Evolutionary conservation across 495 filamentous ascomycete species (phyloP), one percentile per base, ranked within the genome.

Genomic region (Aspergillus carlsbadensis): DNA sequence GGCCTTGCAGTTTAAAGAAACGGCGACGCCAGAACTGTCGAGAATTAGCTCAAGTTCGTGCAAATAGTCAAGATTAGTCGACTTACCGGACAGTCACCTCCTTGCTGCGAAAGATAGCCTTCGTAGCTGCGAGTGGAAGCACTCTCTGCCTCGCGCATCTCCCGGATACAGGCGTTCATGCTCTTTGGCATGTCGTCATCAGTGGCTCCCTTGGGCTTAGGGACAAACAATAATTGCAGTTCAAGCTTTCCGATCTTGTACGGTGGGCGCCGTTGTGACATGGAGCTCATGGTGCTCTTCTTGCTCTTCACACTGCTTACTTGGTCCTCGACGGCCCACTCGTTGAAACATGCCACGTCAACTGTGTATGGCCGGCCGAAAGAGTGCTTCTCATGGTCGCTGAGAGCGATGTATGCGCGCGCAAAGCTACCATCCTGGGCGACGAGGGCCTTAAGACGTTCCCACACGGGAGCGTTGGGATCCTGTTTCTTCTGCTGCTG

Each of bases 111-210:
- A 31, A 98, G 78, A 65, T 87, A 86, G 14, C 94, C 95, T 69
- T 98, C 93, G 80, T 81, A 96, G 58, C 78, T 86, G 37, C 86
- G 84, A 31, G 85, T 72, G 26, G 86, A 80, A 50, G 85, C 78
- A 60, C 83, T 86, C 65, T 95, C 90, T 10, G 92, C 92, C 39
- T 93, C 90, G 60, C 87, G 88, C 75, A 98, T 82, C 75, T 98
- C 93, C 11, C 94, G 81, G 58, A 98, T 89, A 66, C 91, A 95
- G 37, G 87, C 85, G 66, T 89, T 93, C 91, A 98, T 96, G 72
- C 92, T 97, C 84, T 96, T 96, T 14, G 94, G 94, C 88, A 98
- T 96, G 60, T 97, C 94, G 31, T 96, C 92, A 55, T 97, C 92
- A 52, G 86, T 85, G n/a, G 85, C 81, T 39, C 87, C 89, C 75